phyloP scores from a whole-genome alignment of 768 basidiomycete genomes.

The Podaxis rugospora region DNA sequence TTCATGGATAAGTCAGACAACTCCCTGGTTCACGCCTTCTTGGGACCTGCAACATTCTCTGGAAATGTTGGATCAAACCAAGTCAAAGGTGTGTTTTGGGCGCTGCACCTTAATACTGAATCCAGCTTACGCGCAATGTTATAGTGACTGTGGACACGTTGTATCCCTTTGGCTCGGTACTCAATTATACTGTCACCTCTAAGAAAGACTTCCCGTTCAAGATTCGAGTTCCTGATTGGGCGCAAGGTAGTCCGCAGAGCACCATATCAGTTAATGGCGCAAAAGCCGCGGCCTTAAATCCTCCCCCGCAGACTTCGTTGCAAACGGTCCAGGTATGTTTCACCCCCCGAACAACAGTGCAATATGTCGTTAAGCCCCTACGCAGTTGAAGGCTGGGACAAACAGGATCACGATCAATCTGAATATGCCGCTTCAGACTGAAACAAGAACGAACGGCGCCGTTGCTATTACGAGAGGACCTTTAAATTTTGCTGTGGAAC shows the following conservation, averaged over 20 bases:
- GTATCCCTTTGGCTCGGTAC: constrained; percentile 34
- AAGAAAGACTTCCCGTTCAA: constrained; percentile 29
- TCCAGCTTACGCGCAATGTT: background rate
- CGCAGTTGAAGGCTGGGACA: constrained; percentile 19
- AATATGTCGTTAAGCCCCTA: background rate
- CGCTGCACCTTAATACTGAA: background rate
- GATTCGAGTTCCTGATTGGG: constrained; percentile 35
- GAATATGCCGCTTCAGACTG: constrained; percentile 28
- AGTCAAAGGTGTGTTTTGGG: constrained; percentile 24
- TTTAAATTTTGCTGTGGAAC: constrained; percentile 33
- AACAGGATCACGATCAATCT: constrained; percentile 28
- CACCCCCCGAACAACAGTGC: background rate
- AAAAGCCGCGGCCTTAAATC: constrained; percentile 17
- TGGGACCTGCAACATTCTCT: constrained; percentile 34
- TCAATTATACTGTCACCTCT: constrained; percentile 32
- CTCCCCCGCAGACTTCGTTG: constrained; percentile 24
- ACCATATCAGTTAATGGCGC: constrained; percentile 29
- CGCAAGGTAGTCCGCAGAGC: constrained; percentile 26
- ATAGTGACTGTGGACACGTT: constrained; percentile 32
- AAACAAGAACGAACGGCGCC: constrained; percentile 30
- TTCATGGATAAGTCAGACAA: constrained; percentile 24
- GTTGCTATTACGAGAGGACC: constrained; percentile 33
- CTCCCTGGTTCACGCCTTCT: constrained; percentile 31
- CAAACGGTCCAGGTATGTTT: constrained; percentile 26
- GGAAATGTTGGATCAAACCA: constrained; percentile 29